Conservation (phyloP, 1,284 basidiomycete genomes). For the Cerrena zonata region DNA sequence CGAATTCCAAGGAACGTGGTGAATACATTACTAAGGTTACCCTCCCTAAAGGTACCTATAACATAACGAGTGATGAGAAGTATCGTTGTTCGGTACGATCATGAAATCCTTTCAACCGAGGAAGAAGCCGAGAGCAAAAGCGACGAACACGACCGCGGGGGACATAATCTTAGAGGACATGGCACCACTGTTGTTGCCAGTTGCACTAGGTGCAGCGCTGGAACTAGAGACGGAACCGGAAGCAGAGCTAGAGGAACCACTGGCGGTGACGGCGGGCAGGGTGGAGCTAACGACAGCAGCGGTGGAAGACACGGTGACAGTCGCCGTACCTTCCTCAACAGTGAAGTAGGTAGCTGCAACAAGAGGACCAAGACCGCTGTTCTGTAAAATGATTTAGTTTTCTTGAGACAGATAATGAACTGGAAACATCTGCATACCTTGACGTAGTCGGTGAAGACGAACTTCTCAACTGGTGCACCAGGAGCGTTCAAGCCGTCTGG, state of each 20-base stretch:
- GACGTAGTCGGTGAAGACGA: constrained; percentile 50
- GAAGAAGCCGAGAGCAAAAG: constrained; percentile 8
- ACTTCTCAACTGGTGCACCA: constrained; percentile 44
- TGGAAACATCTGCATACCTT: constrained; percentile 29
- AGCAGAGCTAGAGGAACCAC: constrained; percentile 16
- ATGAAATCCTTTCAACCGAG: background rate
- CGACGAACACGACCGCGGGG: constrained; percentile 1
- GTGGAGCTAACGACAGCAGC: constrained; percentile 61
- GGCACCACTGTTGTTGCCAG: constrained; percentile 7
- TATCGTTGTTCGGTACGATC: background rate
- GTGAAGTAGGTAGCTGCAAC: constrained; percentile 70
- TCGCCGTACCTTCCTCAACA: constrained; percentile 64
- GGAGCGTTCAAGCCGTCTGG: constrained; percentile 52
- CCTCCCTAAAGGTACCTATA: background rate
- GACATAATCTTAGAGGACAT: constrained; percentile 5
- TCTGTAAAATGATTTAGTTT: constrained; percentile 25
- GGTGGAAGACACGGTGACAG: constrained; percentile 48
- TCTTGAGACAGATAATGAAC: background rate
- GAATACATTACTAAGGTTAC: background rate
- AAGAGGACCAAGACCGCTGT: constrained; percentile 50
- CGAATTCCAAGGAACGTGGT: background rate
- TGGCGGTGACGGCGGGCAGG: constrained; percentile 33
- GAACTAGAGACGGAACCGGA: constrained; percentile 9
- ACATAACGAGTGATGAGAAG: background rate
- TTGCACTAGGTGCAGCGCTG: constrained; percentile 1